Evolutionary conservation across 352 stramenopile species (phyloP).

Genomic region (Phytophthora pinifolia): DNA sequence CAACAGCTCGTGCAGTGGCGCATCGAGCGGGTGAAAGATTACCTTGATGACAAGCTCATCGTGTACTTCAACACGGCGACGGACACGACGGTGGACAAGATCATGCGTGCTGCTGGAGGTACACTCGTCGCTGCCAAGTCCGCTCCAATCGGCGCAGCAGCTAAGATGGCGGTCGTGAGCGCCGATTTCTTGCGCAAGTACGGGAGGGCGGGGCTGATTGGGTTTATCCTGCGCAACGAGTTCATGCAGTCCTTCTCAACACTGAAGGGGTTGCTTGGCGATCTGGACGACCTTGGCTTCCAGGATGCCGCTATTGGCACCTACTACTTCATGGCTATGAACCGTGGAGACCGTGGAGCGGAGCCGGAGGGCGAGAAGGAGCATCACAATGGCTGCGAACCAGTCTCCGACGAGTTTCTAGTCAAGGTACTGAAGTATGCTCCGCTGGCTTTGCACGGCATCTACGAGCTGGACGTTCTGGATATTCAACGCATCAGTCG

Average conservation of each 20-base stretch:
- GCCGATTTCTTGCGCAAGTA: constrained; percentile 87
- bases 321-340: constrained; percentile 91
- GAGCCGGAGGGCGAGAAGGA: constrained; percentile 65
- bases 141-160: constrained; percentile 75
- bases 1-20: constrained; percentile 80
- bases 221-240: constrained; percentile 86
- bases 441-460: constrained; percentile 75
- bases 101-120: constrained; percentile 76
- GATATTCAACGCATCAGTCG: constrained; percentile 85
- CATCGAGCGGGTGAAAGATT: constrained; percentile 79
- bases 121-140: constrained; percentile 78
- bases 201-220: constrained; percentile 69
- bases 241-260: constrained; percentile 90
- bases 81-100: constrained; percentile 85
- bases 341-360: constrained; percentile 75
- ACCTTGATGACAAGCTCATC: constrained; percentile 58
- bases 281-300: constrained; percentile 79
- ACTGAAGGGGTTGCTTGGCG: constrained; percentile 74
- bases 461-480: constrained; percentile 83
- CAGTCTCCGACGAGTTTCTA: constrained; percentile 72
- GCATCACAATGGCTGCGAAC: constrained; percentile 51
- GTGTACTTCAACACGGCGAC: constrained; percentile 78
- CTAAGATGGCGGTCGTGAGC: constrained; percentile 85
- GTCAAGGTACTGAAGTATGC: constrained; percentile 73
- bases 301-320: constrained; percentile 85